Evolutionary conservation across 768 basidiomycete genomes (phyloP), one percentile per base, ranked within the genome.

Genomic region (Mycena chlorophos): DNA sequence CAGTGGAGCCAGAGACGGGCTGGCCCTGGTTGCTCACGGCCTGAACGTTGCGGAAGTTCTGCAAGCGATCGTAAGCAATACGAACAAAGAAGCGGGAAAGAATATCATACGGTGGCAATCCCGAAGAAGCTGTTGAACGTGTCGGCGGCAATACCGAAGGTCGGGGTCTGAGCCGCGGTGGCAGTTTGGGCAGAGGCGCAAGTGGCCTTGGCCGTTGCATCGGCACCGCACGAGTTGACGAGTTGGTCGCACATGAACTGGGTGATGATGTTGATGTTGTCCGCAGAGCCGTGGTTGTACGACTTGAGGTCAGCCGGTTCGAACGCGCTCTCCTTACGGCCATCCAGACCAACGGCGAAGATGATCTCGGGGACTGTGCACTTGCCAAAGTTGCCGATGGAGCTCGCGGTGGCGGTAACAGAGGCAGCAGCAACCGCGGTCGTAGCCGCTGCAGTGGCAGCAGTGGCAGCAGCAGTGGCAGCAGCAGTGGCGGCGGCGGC

Each of bases 51-150:
- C 71, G 73, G 64, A 87, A 86, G 68, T 80, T 67, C 76, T 78
- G 55, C 2, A 51, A 17, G 34, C 13, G 14, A 13, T 45, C 20
- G 22, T n/a, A 30, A 25, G 13, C 48, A 38, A 14, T 17, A 17
- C 14, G 13, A 43, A 37, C 19, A 2, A 52, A 28, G 13, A n/a
- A n/a, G 23, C 14, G 1, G 8, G 20, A 16, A 55, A 23, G 5
- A 28, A 17, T 37, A 14, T 40, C 72, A 46, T 46, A 77, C 76
- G 46, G 84, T 85, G 3, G 45, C 68, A 56, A 82, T 75, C 19
- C 80, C 82, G 58, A 86, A 83, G 39, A 68, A 78, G 17, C 72
- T 73, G 68, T 87, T 86, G 77, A 86, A 87, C 3, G 73, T 78
- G 66, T 86, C 85, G 16, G 85, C 84, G 61, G 83, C 80, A 12